Evolutionary conservation across 2,329 filamentous ascomycete genomes (phyloP), one percentile per base, ranked within the genome.

Genomic region (Talaromyces sp.): DNA sequence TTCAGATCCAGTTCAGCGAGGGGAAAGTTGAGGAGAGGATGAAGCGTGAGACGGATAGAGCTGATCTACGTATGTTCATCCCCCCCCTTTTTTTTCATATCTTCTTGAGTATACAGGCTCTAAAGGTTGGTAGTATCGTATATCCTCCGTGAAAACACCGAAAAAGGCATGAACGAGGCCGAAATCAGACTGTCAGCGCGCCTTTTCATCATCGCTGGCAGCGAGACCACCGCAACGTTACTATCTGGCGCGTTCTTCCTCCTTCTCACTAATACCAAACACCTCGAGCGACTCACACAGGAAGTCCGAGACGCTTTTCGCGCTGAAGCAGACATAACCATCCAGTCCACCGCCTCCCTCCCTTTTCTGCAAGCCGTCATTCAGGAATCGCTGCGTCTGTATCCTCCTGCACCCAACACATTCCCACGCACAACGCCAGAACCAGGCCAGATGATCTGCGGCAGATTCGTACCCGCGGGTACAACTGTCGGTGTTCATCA

Each of bases 401-500:
- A 74, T 1, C 77, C 79, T 0, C 71, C 76, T 0, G 72, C 75
- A 0, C 65, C 69, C 4, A 57, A 38, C n/a, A 38, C 52, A 19
- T 54, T 54, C 17, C 52, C 52, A 14, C 21, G 52, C 24, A 35
- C 32, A 10, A 54, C 52, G 19, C 48, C 55, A n/a, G 38, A n/a
- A 7, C 31, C 59, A 11, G 56, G 56, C 17, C 55, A 61, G 38
- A 10, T 56, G 11, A 54, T 54, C 1, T 63, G 46, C 43, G 46
- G 29, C 29, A 24, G 27, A 38, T 61, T 52, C 38, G 50, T 41
- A 43, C 63, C 46, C 4, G 38, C 35, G 3, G 56, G 80, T 77
- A 80, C 76, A 1, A 64, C 67, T 2, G 71, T 83, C 0, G 72
- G 73, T 0, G 70, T 81, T 0, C 73, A 75, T 53, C 79, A 82